Evolutionary conservation across 1,284 basidiomycete species (phyloP), one percentile per base, ranked within the genome.

Genomic region (Apiotrichum gamsii): DNA sequence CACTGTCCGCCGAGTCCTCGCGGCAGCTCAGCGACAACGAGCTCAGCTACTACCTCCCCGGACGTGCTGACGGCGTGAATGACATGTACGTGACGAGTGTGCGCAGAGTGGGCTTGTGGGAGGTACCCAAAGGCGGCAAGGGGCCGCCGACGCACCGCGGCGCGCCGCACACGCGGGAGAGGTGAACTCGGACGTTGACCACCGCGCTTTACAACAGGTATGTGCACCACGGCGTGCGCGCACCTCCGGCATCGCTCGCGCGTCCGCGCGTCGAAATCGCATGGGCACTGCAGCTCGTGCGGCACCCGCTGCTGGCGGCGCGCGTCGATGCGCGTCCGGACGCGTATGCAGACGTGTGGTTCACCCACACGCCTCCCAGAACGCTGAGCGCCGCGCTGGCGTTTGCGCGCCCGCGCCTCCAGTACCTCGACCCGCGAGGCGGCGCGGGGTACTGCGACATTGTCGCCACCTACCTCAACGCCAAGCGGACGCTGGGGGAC

Each of bases 1-100:
- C n/a, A n/a, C n/a, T n/a, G n/a, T n/a, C n/a, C n/a, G n/a, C n/a
- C n/a, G n/a, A n/a, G n/a, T n/a, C n/a, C n/a, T n/a, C n/a, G n/a
- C 47, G 59, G 3, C 47, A 18, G 35, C 46, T 65, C 13, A 60
- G 56, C 47, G 56, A 59, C 46, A 65, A 64, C 50, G 64, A 65
- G 48, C 49, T 65, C 8, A 59, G 56, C 1, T 87, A 87, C 65
- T 87, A 79, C 61, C 75, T 87, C 10, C 85, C 84, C 2, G 81
- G 81, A 4, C 77, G 85, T 18, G 80, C 79, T 39, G 78, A 75
- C 49, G 86, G 86, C 13, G 85, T 87, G 21, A 88, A 88, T 59
- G 86, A 90, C 66, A 87, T 88, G 86, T 86, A 61, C 57, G 61
- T 54, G 18, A 8, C 49, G 13, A n/a, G 16, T 15, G n/a, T 8